Evolutionary conservation across 2,329 filamentous ascomycete genomes (phyloP).

Genomic region (Colletotrichum gigasporum): DNA sequence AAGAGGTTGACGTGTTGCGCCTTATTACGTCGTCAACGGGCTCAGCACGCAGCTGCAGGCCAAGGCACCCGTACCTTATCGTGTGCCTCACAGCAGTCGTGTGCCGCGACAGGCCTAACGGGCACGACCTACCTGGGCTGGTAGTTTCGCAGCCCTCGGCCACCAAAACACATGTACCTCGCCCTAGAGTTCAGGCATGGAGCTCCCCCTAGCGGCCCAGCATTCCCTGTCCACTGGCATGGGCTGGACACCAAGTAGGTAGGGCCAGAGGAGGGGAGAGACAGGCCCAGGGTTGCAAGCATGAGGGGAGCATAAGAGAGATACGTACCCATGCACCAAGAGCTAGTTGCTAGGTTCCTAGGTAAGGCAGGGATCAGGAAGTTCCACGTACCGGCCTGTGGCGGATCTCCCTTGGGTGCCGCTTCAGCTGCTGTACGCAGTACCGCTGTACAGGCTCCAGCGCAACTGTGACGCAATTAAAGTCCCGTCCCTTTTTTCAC

Average conservation of each 20-base stretch:
- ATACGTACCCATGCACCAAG: neutral
- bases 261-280: neutral
- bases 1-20: constrained; percentile 7
- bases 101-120: too few species aligned
- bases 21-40: constrained; percentile 3
- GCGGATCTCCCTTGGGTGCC: constrained; percentile 20
- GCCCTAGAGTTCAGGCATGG: neutral
- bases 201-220: constrained; percentile 5
- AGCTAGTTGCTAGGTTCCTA: neutral
- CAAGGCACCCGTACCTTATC: neutral
- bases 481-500: constrained; percentile 18
- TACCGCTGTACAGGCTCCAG: neutral
- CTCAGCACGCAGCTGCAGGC: constrained; percentile 1
- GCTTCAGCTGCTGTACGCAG: neutral
- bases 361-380: neutral
- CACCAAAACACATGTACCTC: neutral
- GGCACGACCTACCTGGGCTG: too few species aligned
- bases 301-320: neutral
- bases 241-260: neutral
- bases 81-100: neutral
- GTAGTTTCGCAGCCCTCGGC: neutral
- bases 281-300: neutral
- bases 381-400: constrained; percentile 17
- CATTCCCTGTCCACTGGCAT: neutral
- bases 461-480: constrained; percentile 29